phyloP scores from a whole-genome alignment of 768 basidiomycete genomes.

The Panaeolus cyanescens region DNA sequence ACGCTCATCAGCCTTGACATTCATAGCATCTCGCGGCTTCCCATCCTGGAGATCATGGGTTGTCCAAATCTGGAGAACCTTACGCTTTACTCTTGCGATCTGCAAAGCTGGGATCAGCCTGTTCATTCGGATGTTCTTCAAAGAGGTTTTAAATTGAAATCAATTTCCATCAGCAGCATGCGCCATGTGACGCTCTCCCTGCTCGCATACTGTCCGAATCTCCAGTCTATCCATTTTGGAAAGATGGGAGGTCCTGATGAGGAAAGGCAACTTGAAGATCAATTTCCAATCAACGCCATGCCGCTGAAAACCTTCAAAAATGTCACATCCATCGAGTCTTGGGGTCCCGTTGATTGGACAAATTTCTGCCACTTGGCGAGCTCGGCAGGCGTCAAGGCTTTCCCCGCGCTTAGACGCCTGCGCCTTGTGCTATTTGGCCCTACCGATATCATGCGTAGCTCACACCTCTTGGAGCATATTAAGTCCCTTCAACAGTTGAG shows the following conservation, averaged over 20 bases:
- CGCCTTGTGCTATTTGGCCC: background rate
- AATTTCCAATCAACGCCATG: background rate
- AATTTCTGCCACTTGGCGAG: background rate
- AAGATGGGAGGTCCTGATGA: background rate
- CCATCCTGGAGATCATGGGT: background rate
- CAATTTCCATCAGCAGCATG: background rate
- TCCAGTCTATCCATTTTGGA: background rate
- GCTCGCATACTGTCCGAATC: background rate
- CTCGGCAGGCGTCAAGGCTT: background rate
- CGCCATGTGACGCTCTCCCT: background rate
- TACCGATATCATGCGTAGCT: background rate
- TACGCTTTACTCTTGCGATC: background rate
- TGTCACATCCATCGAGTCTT: background rate
- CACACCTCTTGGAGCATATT: background rate
- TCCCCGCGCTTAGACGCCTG: background rate
- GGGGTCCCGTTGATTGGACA: background rate
- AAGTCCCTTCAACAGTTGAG: background rate
- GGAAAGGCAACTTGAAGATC: background rate
- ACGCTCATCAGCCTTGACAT: background rate
- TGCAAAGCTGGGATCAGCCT: background rate
- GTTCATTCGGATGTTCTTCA: background rate
- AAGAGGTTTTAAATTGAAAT: background rate
- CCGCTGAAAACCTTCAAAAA: background rate
- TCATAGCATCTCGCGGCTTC: background rate
- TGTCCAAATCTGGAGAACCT: background rate